Base-by-base conservation (phyloP, 257 asterid species). In the Salvia splendens region DNA sequence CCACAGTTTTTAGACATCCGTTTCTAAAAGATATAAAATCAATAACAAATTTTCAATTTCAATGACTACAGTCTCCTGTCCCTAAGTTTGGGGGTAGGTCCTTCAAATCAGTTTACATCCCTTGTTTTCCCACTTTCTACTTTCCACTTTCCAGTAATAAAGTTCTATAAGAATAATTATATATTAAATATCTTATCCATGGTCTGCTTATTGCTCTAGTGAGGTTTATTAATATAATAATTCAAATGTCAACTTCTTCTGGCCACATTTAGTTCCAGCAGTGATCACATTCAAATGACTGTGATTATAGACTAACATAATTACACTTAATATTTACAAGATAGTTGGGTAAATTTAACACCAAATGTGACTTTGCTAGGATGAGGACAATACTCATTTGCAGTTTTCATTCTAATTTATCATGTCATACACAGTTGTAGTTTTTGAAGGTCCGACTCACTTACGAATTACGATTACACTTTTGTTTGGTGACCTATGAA, bases 401-500 rank as follows among this genome's bases (percentile, higher is more conserved):
- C 55, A 16, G 65, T 55, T 6, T 6, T 46, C 43, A 49, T 53
- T 57, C 32, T 64, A 40, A 68, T 17, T 50, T 65, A 52, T 45
- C 54, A 45, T 36, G 45, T 62, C 9, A 14, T 4, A 30, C 8
- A 47, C 14, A 46, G 45, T 41, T 55, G 59, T 50, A n/a, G n/a
- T 28, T 64, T 28, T 55, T 24, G 38, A 43, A 49, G 56, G 58
- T 67, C 41, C n/a, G 42, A 63, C 33, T 49, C n/a, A 72, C 33
- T 43, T 62, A 20, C 24, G 50, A 72, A 20, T 43, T 62, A 20
- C 24, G 50, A 32, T 24, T 46, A 12, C n/a, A 33, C 38, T 8
- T 14, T 55, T 67, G 57, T 33, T 64, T 55, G 63, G 41, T 50
- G 17, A 47, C 62, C 49, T 43, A 60, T 75, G 65, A 64, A 52